Evolutionary conservation across 148 eudicot species (phyloP).

Genomic region (Amaranthus hypochondriacus): DNA sequence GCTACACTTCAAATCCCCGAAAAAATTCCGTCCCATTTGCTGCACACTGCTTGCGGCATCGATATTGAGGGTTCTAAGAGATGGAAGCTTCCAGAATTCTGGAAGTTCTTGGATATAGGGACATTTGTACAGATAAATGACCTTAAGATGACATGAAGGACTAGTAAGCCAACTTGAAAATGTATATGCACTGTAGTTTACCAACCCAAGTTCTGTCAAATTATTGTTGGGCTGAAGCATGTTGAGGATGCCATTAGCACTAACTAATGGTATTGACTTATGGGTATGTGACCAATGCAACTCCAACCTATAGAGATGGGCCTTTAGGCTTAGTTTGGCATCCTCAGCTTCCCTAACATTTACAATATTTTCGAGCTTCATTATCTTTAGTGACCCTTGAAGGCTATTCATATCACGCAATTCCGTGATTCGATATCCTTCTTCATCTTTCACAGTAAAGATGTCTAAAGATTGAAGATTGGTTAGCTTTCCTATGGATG

Average conservation of each 20-base stretch:
- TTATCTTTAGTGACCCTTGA: not conserved
- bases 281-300: slow-evolving; percentile 8
- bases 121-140: slow-evolving; percentile 7
- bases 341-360: not conserved
- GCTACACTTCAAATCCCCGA: not conserved
- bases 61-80: not conserved
- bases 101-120: not conserved
- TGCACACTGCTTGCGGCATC: not conserved
- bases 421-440: slow-evolving; percentile 14
- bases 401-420: slow-evolving; percentile 6
- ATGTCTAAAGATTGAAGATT: not conserved
- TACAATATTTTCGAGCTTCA: not conserved
- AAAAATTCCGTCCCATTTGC: not conserved
- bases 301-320: slow-evolving; percentile 10
- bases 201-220: slow-evolving; percentile 8
- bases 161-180: slow-evolving; percentile 17
- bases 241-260: not conserved
- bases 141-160: not conserved
- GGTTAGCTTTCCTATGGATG: slow-evolving; percentile 5
- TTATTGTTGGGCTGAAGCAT: slow-evolving; percentile 5
- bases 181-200: not conserved
- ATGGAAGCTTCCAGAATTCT: slow-evolving; percentile 1
- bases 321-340: not conserved
- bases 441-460: not conserved
- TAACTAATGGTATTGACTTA: not conserved